These are phyloP conservation scores for Vaccinium corymbosum DNA, from an alignment of 148 eudicot species.

Conservation along the genomic window DNA sequence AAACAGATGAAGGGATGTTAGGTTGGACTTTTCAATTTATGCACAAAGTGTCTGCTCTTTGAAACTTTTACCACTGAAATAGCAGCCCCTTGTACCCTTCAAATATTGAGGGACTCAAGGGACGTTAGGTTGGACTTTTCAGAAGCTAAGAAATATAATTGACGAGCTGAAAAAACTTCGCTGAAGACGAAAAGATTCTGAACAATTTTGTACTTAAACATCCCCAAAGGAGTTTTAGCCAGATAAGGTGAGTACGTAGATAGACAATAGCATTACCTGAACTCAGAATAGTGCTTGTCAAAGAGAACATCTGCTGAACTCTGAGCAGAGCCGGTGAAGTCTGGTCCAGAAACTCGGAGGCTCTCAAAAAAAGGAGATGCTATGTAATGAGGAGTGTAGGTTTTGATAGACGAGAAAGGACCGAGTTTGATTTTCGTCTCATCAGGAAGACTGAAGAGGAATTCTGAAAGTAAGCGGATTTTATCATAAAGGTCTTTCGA, in stretches of 20 bases:
- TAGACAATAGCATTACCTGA: slow-evolving; percentile 47
- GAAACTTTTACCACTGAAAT: background rate
- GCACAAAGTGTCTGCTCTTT: background rate
- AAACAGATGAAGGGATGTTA: background rate
- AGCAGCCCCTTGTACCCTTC: background rate
- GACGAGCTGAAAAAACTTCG: background rate
- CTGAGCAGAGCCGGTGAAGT: slow-evolving; percentile 59
- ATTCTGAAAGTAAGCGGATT: slow-evolving; percentile 42
- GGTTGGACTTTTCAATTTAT: background rate
- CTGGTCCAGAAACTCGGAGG: slow-evolving; percentile 71
- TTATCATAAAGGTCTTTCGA: slow-evolving; percentile 45
- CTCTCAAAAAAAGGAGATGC: slow-evolving; percentile 93
- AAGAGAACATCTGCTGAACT: slow-evolving; percentile 49
- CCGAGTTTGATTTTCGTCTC: slow-evolving; percentile 71
- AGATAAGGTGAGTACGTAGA: background rate
- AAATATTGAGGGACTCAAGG: background rate
- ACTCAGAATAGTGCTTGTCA: slow-evolving; percentile 40
- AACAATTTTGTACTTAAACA: background rate
- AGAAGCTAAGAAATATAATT: background rate
- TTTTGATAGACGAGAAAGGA: slow-evolving; percentile 56
- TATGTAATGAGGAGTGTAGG: slow-evolving; percentile 79
- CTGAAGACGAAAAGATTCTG: background rate
- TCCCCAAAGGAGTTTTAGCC: background rate
- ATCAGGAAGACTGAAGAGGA: slow-evolving; percentile 53
- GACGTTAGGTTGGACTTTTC: background rate